Conservation (phyloP, 2,329 filamentous ascomycete genomes). For the Trichoderma arundinaceum region DNA sequence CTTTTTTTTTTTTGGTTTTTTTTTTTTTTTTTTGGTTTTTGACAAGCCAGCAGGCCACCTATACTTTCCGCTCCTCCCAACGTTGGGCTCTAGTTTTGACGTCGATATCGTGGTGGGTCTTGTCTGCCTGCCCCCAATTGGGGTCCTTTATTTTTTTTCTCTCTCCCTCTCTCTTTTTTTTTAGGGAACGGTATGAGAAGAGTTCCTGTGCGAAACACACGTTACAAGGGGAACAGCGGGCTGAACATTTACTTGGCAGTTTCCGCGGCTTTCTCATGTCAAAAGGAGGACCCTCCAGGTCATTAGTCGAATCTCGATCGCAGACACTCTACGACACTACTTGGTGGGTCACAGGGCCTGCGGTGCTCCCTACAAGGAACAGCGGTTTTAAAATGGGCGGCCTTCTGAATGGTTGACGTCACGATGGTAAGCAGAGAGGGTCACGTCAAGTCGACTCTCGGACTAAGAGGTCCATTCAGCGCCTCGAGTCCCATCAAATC, state of each 20-base stretch:
- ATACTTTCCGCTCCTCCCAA: conserved; percentile 7
- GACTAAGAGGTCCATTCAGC: conserved; percentile 2
- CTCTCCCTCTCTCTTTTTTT: not conserved
- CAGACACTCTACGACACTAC: conserved; percentile 31
- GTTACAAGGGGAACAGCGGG: not conserved
- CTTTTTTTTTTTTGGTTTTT: not conserved
- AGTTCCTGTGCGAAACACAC: not conserved
- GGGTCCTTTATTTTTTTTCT: conserved; percentile 1
- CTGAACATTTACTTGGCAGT: not conserved
- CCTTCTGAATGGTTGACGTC: conserved; percentile 37
- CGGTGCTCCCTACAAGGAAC: conserved; percentile 12
- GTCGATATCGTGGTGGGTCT: conserved; percentile 14
- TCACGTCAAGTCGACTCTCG: conserved; percentile 28
- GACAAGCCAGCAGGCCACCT: no score
- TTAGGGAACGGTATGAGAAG: not conserved
- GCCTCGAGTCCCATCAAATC: conserved; percentile 9
- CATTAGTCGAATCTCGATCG: conserved; percentile 43
- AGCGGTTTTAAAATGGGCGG: not conserved
- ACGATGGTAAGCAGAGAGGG: conserved; percentile 28
- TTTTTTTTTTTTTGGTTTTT: not conserved
- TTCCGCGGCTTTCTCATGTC: not conserved
- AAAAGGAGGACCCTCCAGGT: conserved; percentile 37
- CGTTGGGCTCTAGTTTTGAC: not conserved
- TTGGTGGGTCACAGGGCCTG: conserved; percentile 31
- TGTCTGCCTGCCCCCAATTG: conserved; percentile 2